Conservation (phyloP, 2,329 filamentous ascomycete species). For the Shiraia bambusicola region DNA sequence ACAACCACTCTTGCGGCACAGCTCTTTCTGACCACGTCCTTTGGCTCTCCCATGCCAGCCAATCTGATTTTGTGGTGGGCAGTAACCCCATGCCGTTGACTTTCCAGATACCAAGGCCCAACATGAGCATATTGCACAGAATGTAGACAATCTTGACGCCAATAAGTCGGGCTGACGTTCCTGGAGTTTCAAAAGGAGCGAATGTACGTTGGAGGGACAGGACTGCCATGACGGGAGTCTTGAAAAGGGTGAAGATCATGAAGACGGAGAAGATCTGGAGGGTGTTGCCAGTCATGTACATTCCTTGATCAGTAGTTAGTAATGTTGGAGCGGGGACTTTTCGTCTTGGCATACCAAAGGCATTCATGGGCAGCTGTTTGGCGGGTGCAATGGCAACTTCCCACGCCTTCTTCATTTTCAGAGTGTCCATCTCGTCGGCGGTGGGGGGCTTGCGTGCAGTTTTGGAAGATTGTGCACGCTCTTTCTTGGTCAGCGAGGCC, state of each 20-base stretch:
- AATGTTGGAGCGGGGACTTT: background rate
- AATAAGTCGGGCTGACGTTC: slow-evolving; percentile 71
- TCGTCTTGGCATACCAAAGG: slow-evolving; percentile 64
- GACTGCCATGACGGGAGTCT: slow-evolving; percentile 86
- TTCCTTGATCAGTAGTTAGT: slow-evolving; percentile 50
- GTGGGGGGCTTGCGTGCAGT: slow-evolving; percentile 66
- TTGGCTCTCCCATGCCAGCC: slow-evolving; percentile 91
- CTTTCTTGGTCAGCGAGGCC: slow-evolving; percentile 47
- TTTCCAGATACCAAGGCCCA: slow-evolving; percentile 92
- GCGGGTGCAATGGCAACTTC: slow-evolving; percentile 91
- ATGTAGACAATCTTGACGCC: slow-evolving; percentile 87
- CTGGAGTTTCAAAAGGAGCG: slow-evolving; percentile 82
- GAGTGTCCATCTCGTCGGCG: slow-evolving; percentile 83
- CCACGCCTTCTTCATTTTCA: slow-evolving; percentile 99
- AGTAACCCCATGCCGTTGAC: slow-evolving; percentile 94
- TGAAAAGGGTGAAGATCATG: slow-evolving; percentile 99
- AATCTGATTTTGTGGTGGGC: slow-evolving; percentile 95
- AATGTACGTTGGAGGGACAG: slow-evolving; percentile 85
- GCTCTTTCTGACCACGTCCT: slow-evolving; percentile 50
- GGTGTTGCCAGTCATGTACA: slow-evolving; percentile 99
- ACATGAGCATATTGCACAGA: slow-evolving; percentile 77
- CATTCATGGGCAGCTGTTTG: slow-evolving; percentile 96
- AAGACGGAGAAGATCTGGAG: slow-evolving; percentile 99
- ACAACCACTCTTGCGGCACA: slow-evolving; percentile 41
- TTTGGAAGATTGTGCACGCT: slow-evolving; percentile 39